Base-by-base conservation (phyloP, 78 protist species). In the Creolimax fragrantissima region DNA sequence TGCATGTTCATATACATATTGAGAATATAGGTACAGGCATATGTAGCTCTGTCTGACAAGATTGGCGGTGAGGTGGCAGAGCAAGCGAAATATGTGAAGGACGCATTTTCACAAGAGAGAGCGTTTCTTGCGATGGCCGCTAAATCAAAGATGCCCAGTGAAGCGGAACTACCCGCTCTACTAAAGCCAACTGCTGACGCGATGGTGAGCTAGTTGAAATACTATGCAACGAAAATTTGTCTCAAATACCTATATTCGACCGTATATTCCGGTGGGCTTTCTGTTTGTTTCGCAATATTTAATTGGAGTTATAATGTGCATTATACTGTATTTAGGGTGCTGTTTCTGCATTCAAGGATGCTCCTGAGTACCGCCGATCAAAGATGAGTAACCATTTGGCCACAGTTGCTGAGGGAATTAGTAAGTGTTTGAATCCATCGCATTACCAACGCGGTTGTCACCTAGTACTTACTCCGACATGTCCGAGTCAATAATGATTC, bases 391-490 rank as follows among this genome's bases (percentile, higher is more conserved):
- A 94, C 81, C 92, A 67, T 41, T 81, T 86, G 39, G 3, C 89
- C 11, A 88, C 95, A 17, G 35, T 95, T 5, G 11, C 42, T 43
- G 96, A 95, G 67, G 93, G 92, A 43, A 45, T 92, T 45, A 47
- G 74, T 58, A 58, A 32, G 74, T n/a, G n/a, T n/a, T n/a, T n/a
- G n/a, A n/a, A n/a, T n/a, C n/a, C n/a, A n/a, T n/a, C n/a, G n/a
- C n/a, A n/a, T n/a, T n/a, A n/a, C n/a, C n/a, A n/a, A n/a, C n/a
- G n/a, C n/a, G n/a, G n/a, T n/a, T n/a, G n/a, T n/a, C n/a, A n/a
- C n/a, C n/a, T n/a, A n/a, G n/a, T n/a, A n/a, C n/a, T n/a, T n/a
- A n/a, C n/a, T n/a, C n/a, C n/a, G n/a, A n/a, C n/a, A n/a, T n/a
- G n/a, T n/a, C n/a, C n/a, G n/a, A n/a, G n/a, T n/a, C n/a, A n/a